These are phyloP conservation scores for Dictyophora rubrovolvata DNA, from an alignment of 768 basidiomycete genomes.

Conservation along the genomic window DNA sequence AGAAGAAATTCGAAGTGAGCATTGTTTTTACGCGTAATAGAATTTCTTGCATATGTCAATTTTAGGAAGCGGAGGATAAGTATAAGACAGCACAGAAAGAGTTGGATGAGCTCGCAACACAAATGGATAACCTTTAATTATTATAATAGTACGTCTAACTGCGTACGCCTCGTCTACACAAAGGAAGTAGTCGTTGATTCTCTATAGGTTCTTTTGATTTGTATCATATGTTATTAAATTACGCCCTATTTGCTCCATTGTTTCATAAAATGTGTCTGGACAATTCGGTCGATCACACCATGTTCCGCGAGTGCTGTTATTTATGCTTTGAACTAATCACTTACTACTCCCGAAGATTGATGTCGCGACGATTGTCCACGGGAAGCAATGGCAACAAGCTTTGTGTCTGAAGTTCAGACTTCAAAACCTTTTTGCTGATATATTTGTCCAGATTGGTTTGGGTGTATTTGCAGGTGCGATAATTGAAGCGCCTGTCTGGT, in stretches of 20 bases:
- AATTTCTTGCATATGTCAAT: neutral
- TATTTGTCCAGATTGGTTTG: slow-evolving; percentile 11
- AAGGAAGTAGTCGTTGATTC: neutral
- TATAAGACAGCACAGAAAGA: slow-evolving; percentile 67
- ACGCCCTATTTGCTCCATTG: no score
- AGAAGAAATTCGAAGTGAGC: slow-evolving; percentile 88
- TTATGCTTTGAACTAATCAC: no score
- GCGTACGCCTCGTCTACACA: slow-evolving; percentile 10
- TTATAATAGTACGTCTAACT: neutral
- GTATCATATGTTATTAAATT: no score
- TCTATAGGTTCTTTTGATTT: neutral
- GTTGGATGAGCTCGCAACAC: slow-evolving; percentile 69
- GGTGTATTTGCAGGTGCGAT: no score
- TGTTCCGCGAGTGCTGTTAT: neutral
- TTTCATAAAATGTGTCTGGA: no score
- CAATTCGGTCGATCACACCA: no score
- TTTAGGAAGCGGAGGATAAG: slow-evolving; percentile 60
- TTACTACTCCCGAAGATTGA: no score
- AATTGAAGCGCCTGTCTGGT: neutral
- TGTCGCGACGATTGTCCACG: no score
- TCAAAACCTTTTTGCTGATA: neutral
- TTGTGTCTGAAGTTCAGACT: neutral
- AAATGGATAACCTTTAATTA: slow-evolving; percentile 59
- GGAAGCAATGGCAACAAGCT: no score
- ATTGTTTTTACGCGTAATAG: neutral